Evolutionary conservation across 2,329 filamentous ascomycete genomes (phyloP).

Genomic region (Hypoxylon sp.): DNA sequence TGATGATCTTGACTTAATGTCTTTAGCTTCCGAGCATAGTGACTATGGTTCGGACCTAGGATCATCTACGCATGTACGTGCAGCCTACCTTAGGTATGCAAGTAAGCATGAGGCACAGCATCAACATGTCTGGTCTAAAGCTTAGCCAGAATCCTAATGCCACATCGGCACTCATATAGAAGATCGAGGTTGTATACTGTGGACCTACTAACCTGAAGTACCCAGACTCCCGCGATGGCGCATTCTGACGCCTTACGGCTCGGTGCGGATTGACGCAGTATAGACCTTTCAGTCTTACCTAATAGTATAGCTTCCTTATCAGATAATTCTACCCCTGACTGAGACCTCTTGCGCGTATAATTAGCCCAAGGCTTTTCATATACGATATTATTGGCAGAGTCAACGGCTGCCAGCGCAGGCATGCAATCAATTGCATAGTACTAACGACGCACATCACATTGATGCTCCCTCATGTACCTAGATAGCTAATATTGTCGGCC

Average conservation of each 20-base stretch:
- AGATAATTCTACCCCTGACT: too few species aligned
- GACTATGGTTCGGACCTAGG: not conserved
- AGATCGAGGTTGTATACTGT: conserved; percentile 1
- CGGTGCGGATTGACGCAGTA: not conserved
- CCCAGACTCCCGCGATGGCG: not conserved
- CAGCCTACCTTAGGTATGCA: conserved; percentile 12
- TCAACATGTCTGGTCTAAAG: not conserved
- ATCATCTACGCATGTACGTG: conserved; percentile 1
- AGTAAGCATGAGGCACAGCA: conserved; percentile 8
- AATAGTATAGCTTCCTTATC: not conserved
- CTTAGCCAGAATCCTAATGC: conserved; percentile 1
- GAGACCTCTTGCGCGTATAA: too few species aligned
- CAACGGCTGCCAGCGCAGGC: not conserved
- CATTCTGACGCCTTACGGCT: conserved; percentile 4
- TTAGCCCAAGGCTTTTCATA: conserved; percentile 3
- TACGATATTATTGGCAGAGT: not conserved
- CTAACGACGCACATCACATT: not conserved
- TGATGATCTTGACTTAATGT: not conserved
- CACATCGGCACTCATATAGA: not conserved
- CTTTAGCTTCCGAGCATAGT: not conserved
- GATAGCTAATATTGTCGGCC: not conserved
- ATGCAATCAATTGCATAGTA: not conserved
- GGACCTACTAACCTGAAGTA: not conserved
- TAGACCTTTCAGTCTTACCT: not conserved
- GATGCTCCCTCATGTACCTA: too few species aligned